Evolutionary conservation across 169 alveolate species (phyloP).

Genomic region (Perkinsus chesapeaki): DNA sequence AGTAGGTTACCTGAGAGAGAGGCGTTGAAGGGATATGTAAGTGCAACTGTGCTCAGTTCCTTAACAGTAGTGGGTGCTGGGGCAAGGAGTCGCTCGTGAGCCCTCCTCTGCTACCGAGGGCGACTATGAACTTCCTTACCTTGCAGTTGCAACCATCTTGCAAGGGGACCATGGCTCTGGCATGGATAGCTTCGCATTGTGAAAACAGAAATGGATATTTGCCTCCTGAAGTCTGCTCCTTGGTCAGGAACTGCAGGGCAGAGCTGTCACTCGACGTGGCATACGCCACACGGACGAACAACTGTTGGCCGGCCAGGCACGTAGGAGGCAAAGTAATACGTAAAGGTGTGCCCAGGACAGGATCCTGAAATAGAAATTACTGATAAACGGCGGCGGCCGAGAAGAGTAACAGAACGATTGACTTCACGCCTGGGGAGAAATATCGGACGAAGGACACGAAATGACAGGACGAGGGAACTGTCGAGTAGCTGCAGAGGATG

Average conservation of each 20-base stretch:
- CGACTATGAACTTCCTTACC: background rate
- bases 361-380: background rate
- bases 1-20: background rate
- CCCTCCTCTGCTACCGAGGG: background rate
- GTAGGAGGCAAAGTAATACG: background rate
- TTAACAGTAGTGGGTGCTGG: too few relatives aligned
- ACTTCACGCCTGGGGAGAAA: too few relatives aligned
- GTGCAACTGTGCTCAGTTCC: too few relatives aligned
- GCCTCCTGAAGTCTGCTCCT: slow-evolving; percentile 26
- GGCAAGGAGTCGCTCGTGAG: too few relatives aligned
- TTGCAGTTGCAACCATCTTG: slow-evolving; percentile 40
- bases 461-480: too few relatives aligned
- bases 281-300: background rate
- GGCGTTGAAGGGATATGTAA: too few relatives aligned
- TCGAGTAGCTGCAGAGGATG: too few relatives aligned
- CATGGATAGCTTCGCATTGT: slow-evolving; percentile 58
- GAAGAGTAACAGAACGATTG: too few relatives aligned
- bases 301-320: background rate
- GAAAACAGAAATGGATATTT: slow-evolving; percentile 56
- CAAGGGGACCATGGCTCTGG: slow-evolving; percentile 62
- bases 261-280: slow-evolving; percentile 15
- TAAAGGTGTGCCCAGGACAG: background rate
- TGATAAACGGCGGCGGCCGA: too few relatives aligned
- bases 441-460: too few relatives aligned
- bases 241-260: slow-evolving; percentile 15